phyloP scores from a whole-genome alignment of 2,329 filamentous ascomycete genomes.

The Colletotrichum echinochloae region DNA sequence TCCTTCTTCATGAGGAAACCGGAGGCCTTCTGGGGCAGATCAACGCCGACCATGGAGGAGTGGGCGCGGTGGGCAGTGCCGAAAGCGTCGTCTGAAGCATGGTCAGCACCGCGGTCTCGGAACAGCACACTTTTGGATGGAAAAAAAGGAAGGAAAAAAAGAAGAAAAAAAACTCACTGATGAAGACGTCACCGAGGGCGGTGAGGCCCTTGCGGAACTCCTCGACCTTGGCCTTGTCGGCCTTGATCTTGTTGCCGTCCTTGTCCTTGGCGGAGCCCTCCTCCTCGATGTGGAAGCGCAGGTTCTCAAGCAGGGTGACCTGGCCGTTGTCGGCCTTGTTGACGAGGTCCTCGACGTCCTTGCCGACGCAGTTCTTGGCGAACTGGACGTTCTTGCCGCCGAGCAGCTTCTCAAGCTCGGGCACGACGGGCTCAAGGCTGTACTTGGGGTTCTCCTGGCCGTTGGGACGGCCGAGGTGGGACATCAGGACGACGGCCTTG shows the following conservation, averaged over 20 bases:
- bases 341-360: slow-evolving; percentile 90
- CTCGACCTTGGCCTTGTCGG: slow-evolving; percentile 91
- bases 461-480: slow-evolving; percentile 95
- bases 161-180: slow-evolving; percentile 79
- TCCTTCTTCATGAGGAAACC: slow-evolving; percentile 99
- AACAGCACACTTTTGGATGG: background rate
- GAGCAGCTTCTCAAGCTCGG: slow-evolving; percentile 91
- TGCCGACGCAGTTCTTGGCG: slow-evolving; percentile 89
- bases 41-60: slow-evolving; percentile 98
- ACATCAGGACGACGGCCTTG: slow-evolving; percentile 96
- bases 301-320: slow-evolving; percentile 93
- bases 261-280: slow-evolving; percentile 96
- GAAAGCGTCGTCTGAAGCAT: slow-evolving; percentile 86
- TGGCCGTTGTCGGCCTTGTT: slow-evolving; percentile 84
- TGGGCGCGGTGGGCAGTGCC: slow-evolving; percentile 98
- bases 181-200: slow-evolving; percentile 92
- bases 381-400: slow-evolving; percentile 86
- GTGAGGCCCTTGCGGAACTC: slow-evolving; percentile 97
- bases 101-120: slow-evolving; percentile 42
- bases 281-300: slow-evolving; percentile 98
- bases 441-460: slow-evolving; percentile 92
- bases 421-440: slow-evolving; percentile 90
- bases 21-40: slow-evolving; percentile 95
- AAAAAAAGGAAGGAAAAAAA: too few species aligned
- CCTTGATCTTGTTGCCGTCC: slow-evolving; percentile 97